A percentile compares a stretch with the other conserved stretches of the same genome.
Evolutionary conservation across 2,329 filamentous ascomycete species (phyloP).

Genomic region (Stachybotrys elegans): DNA sequence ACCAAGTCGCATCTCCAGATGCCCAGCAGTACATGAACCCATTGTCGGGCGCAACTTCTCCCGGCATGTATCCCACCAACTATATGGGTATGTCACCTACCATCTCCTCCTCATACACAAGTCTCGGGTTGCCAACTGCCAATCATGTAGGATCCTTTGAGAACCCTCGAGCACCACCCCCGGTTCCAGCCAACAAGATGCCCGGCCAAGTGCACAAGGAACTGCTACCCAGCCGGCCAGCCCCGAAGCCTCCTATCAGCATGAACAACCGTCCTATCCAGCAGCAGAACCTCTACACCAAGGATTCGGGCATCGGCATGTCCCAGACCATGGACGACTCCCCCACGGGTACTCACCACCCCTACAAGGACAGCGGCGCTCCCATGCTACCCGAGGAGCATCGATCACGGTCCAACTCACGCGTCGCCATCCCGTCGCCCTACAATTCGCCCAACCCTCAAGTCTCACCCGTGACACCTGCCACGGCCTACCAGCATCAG

Average conservation of each 20-base stretch:
- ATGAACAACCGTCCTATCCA: conserved; percentile 53
- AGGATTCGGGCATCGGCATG: conserved; percentile 61
- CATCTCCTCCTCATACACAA: conserved; percentile 74
- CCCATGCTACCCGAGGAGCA: conserved; percentile 63
- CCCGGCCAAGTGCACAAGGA: conserved; percentile 43
- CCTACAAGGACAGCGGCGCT: conserved; percentile 45
- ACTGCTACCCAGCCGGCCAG: conserved; percentile 72
- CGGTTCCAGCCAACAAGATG: conserved; percentile 61
- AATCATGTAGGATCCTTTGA: conserved; percentile 94
- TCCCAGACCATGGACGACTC: conserved; percentile 53
- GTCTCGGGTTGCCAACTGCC: conserved; percentile 77
- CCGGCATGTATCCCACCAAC: conserved; percentile 49
- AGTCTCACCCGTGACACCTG: conserved; percentile 31
- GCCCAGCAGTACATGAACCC: conserved; percentile 38
- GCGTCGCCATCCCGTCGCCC: conserved; percentile 48
- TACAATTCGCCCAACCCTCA: conserved; percentile 41
- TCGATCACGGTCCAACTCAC: conserved; percentile 64
- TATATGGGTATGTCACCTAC: conserved; percentile 57
- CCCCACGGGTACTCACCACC: conserved; percentile 36
- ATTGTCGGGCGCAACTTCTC: conserved; percentile 41
- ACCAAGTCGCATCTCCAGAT: conserved; percentile 66
- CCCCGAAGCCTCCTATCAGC: conserved; percentile 76
- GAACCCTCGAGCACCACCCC: conserved; percentile 89
- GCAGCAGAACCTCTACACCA: conserved; percentile 43
- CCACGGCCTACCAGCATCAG: conserved; percentile 54